Evolutionary conservation across 2,329 filamentous ascomycete genomes (phyloP).

Genomic region (Colletotrichum theobromicola): DNA sequence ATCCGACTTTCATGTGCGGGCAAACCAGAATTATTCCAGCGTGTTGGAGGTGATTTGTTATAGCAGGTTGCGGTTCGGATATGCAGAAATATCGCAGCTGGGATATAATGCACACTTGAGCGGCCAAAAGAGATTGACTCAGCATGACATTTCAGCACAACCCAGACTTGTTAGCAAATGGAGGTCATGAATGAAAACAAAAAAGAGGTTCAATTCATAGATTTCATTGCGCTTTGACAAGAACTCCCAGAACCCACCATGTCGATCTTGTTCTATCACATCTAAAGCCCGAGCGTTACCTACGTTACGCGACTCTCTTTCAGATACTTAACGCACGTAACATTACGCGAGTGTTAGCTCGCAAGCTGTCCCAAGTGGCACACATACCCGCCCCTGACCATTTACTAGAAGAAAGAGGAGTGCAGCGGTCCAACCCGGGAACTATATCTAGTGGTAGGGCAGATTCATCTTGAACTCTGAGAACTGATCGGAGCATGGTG

Average conservation of each 20-base stretch:
- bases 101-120: conserved; percentile 32
- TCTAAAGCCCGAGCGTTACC: neutral
- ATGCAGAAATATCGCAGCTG: neutral
- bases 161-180: neutral
- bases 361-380: neutral
- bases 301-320: neutral
- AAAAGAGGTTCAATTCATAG: neutral
- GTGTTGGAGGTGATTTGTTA: neutral
- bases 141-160: neutral
- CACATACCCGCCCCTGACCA: neutral
- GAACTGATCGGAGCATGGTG: neutral
- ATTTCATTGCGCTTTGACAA: neutral
- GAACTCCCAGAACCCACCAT: neutral
- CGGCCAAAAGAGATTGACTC: neutral
- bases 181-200: neutral
- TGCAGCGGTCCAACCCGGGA: neutral
- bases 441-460: neutral
- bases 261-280: neutral
- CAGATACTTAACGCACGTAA: neutral
- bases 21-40: neutral
- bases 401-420: neutral
- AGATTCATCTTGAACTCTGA: neutral
- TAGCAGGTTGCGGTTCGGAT: neutral
- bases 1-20: neutral
- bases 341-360: neutral